Evolutionary conservation across 2,329 filamentous ascomycete species (phyloP).

Genomic region (Pestalotiopsis sp.): DNA sequence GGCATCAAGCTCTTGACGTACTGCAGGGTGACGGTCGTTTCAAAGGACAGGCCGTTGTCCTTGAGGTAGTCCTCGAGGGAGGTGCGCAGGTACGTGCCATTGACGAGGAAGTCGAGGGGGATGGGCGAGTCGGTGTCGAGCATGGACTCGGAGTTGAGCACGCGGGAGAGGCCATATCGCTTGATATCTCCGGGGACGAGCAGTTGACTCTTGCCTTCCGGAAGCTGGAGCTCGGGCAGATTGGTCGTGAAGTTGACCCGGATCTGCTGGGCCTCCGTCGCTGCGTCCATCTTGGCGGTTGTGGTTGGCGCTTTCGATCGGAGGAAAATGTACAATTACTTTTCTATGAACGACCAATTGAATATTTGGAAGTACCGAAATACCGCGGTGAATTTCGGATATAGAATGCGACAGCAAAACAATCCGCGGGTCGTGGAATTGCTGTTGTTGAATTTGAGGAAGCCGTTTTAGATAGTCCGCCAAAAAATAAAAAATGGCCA

Average conservation of each 20-base stretch:
- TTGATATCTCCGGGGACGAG: slow-evolving; percentile 55
- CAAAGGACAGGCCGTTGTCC: slow-evolving; percentile 82
- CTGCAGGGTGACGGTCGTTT: slow-evolving; percentile 85
- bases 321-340: not conserved
- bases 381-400: not conserved
- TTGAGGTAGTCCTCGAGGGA: slow-evolving; percentile 90
- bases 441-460: not conserved
- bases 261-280: slow-evolving; percentile 48
- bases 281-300: slow-evolving; percentile 22
- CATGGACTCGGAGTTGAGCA: slow-evolving; percentile 73
- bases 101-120: slow-evolving; percentile 93
- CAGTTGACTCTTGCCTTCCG: slow-evolving; percentile 51
- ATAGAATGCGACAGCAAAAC: not conserved
- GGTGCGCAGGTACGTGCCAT: slow-evolving; percentile 87
- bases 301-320: not conserved
- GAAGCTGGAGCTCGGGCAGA: slow-evolving; percentile 62
- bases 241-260: slow-evolving; percentile 70
- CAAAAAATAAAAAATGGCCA: not conserved
- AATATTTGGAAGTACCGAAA: too few species aligned
- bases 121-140: slow-evolving; percentile 66
- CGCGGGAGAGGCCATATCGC: slow-evolving; percentile 70
- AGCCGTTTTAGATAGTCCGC: not conserved
- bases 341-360: not conserved
- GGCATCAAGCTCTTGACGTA: slow-evolving; percentile 92
- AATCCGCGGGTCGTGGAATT: not conserved